Conservation (phyloP, 1,284 basidiomycete species). For the Athelia psychrophila region DNA sequence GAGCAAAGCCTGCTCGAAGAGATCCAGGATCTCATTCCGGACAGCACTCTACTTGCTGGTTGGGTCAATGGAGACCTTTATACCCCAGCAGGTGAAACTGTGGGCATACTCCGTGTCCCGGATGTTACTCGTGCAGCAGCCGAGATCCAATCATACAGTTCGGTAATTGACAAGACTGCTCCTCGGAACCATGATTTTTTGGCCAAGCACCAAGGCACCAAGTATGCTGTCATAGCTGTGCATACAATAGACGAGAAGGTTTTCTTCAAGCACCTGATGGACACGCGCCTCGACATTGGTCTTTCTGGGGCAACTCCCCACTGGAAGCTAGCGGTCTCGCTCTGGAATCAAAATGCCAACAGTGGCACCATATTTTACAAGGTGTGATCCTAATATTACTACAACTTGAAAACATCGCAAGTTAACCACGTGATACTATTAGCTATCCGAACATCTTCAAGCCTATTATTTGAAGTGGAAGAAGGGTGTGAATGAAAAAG, state of each 20-base stretch:
- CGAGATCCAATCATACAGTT: neutral
- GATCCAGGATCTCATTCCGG: conserved; percentile 7
- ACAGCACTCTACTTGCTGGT: too few relatives aligned
- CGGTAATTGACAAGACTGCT: neutral
- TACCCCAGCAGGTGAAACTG: conserved; percentile 13
- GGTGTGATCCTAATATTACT: too few relatives aligned
- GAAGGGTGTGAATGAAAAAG: too few relatives aligned
- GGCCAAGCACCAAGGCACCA: conserved; percentile 8
- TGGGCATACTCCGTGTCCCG: conserved; percentile 25
- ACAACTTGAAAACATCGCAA: too few relatives aligned
- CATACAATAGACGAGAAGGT: conserved; percentile 3
- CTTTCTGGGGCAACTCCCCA: too few relatives aligned
- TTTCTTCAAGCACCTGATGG: conserved; percentile 5
- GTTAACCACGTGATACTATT: too few relatives aligned
- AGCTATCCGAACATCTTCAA: neutral
- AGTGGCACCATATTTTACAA: too few relatives aligned
- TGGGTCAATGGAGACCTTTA: conserved; percentile 26
- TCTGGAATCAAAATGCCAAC: too few relatives aligned
- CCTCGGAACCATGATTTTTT: conserved; percentile 7
- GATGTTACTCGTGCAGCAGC: neutral
- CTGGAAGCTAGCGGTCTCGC: too few relatives aligned
- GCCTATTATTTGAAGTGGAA: too few relatives aligned
- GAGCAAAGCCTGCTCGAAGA: conserved; percentile 11
- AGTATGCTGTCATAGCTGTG: conserved; percentile 7
- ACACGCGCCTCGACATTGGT: neutral